Base-by-base conservation (phyloP, 805 yeast species). In the Komagataella populi region DNA sequence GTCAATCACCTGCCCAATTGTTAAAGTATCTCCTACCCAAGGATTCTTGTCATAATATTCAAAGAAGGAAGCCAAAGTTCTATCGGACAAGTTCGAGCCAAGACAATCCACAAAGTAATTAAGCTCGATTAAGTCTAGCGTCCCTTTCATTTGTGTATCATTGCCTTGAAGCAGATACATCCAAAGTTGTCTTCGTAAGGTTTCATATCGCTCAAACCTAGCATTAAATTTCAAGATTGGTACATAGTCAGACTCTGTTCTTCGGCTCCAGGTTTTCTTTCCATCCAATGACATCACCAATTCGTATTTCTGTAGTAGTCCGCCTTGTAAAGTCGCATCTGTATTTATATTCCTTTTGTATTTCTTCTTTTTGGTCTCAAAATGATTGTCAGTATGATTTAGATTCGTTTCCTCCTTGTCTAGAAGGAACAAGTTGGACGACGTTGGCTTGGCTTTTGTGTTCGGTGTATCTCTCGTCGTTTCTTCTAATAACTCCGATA, bases 181-280 rank as follows among this genome's bases (percentile, higher is more conserved):
- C 91, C 96, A 88, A 56, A 90, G 77, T 50, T 80, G 80, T 55
- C 75, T 76, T 55, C 90, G 71, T 48, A 89, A 68, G 3, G 69
- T 72, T 0, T 70, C 70, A 63, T 88, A 88, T 0, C 90, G 78
- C 54, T 81, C 76, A 60, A 80, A 88, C 52, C 83, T 74, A 2
- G 83, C 80, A 23, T 81, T 70, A 14, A 88, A 63, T 49, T 76
- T 74, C 55, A 90, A 57, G 36, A 67, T 70, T 0, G 95, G 88
- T 6, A 63, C 58, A 50, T 74, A 74, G 45, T 65, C 68, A 0
- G 63, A 68, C 0, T 63, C 67, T 54, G 39, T 30, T 6, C 8
- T 30, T 30, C 64, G 64, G 51, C 66, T 68, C 44, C 56, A 55
- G 44, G 69, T 61, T 20, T 66, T 66, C 6, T 66, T 56, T 6